Conservation (phyloP, 139 green algal species). For the Monoraphidium neglectum region DNA sequence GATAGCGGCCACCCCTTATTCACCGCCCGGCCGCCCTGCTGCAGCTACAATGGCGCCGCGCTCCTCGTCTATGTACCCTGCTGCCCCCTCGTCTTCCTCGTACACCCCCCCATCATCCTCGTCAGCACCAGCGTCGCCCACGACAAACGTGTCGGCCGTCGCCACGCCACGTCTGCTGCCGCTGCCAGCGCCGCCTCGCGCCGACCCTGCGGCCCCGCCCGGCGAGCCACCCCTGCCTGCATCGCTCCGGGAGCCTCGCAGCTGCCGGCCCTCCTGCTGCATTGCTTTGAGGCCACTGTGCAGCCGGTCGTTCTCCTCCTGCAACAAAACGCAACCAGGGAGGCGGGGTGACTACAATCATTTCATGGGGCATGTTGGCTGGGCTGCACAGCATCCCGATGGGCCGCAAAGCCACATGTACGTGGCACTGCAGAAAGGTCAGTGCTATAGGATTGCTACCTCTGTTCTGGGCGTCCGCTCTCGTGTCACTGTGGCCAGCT, state of each 20-base stretch:
- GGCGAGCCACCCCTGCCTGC: too few relatives aligned
- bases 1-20: too few relatives aligned
- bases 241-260: too few relatives aligned
- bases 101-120: conserved; percentile 1
- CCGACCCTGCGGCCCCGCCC: background rate
- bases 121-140: background rate
- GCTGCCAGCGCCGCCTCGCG: background rate
- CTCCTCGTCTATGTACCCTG: too few relatives aligned
- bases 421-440: background rate
- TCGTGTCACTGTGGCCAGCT: background rate
- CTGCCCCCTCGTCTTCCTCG: background rate
- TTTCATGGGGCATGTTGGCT: background rate
- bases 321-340: background rate
- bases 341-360: background rate
- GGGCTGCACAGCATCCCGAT: background rate
- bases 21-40: too few relatives aligned
- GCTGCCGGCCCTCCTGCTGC: too few relatives aligned
- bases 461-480: background rate
- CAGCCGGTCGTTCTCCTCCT: background rate
- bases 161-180: background rate
- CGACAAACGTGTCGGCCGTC: background rate
- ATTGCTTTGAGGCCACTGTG: too few relatives aligned
- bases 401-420: background rate
- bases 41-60: too few relatives aligned
- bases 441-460: background rate